A percentile compares a stretch with the other conserved stretches of the same genome.
phyloP scores from a whole-genome alignment of 73 alveolate genomes.

The Paramecium primaurelia region DNA sequence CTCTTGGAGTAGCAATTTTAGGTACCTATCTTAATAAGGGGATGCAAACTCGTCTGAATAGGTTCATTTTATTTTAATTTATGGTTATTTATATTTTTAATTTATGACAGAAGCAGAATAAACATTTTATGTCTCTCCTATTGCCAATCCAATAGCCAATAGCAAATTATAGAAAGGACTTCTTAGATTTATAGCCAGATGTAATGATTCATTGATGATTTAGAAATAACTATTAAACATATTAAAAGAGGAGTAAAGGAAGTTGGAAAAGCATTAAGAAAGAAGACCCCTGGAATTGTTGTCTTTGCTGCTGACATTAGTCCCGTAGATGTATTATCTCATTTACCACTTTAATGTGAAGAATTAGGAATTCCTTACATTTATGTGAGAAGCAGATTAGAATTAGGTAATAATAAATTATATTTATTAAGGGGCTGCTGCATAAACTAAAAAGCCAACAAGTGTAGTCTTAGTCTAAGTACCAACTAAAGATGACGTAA shows the following conservation, averaged over 20 bases:
- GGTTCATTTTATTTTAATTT: slow-evolving; percentile 20
- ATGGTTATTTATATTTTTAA: slow-evolving; percentile 27
- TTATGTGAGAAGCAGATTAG: slow-evolving; percentile 88
- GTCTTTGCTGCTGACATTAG: slow-evolving; percentile 87
- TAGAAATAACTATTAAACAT: slow-evolving; percentile 60
- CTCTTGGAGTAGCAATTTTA: not conserved
- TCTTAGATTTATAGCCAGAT: slow-evolving; percentile 76
- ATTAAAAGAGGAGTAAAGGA: slow-evolving; percentile 91
- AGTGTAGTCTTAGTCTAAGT: slow-evolving; percentile 63
- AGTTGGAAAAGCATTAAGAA: slow-evolving; percentile 81
- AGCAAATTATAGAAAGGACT: slow-evolving; percentile 76
- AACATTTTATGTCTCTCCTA: slow-evolving; percentile 78
- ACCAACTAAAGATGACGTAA: slow-evolving; percentile 64
- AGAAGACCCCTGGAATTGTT: slow-evolving; percentile 68
- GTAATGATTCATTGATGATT: not conserved
- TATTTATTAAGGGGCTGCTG: slow-evolving; percentile 60
- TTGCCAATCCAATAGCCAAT: slow-evolving; percentile 85
- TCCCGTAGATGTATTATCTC: slow-evolving; percentile 89
- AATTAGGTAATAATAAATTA: slow-evolving; percentile 60
- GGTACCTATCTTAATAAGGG: not conserved
- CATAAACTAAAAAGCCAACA: slow-evolving; percentile 69
- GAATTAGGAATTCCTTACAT: slow-evolving; percentile 81
- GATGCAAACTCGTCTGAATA: not conserved
- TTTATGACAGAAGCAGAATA: slow-evolving; percentile 56
- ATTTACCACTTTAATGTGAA: slow-evolving; percentile 88